phyloP scores from a whole-genome alignment of 345 rosid genomes.

The Aurinia saxatilis region DNA sequence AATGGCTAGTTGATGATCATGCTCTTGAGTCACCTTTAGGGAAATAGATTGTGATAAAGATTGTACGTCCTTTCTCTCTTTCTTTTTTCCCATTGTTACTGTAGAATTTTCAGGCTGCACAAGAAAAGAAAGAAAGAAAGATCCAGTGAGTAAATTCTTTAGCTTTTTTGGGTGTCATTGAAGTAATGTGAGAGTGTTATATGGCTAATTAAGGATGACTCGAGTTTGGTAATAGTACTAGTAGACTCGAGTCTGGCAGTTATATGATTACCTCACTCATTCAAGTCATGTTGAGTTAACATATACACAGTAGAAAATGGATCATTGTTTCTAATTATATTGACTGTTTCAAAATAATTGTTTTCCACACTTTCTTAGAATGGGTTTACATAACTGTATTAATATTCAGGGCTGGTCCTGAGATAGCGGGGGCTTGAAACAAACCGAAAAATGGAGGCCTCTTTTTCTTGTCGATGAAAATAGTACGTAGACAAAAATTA shows the following conservation, averaged over 20 bases:
- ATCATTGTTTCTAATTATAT: too few relatives aligned
- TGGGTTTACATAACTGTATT: too few relatives aligned
- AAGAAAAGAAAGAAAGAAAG: background rate
- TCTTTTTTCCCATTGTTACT: background rate
- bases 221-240: background rate
- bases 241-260: background rate
- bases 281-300: background rate
- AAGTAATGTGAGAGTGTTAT: background rate
- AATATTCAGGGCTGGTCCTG: too few relatives aligned
- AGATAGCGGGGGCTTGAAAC: too few relatives aligned
- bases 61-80: background rate
- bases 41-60: conserved; percentile 15
- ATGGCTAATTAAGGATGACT: background rate
- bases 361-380: too few relatives aligned
- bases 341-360: too few relatives aligned
- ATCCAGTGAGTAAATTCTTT: background rate
- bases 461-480: too few relatives aligned
- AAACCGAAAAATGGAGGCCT: too few relatives aligned
- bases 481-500: too few relatives aligned
- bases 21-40: conserved; percentile 65
- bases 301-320: background rate
- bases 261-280: background rate
- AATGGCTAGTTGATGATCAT: conserved; percentile 81
- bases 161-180: background rate
- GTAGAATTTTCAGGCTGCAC: conserved; percentile 2